Conservation (phyloP, 2,329 filamentous ascomycete species). For the Thelonectria olida region DNA sequence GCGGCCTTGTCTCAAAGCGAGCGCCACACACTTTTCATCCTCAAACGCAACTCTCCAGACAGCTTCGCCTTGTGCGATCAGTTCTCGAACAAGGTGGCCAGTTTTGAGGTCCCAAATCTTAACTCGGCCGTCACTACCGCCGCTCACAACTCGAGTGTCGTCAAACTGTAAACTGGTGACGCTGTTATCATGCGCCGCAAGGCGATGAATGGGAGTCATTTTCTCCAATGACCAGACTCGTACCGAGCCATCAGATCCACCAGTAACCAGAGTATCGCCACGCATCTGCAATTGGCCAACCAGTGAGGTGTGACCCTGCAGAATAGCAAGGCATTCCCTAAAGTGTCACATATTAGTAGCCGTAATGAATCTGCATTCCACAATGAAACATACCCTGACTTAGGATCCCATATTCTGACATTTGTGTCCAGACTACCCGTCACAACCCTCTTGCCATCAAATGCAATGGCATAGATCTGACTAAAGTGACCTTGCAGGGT, state of each 20-base stretch:
- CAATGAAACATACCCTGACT: slow-evolving; percentile 73
- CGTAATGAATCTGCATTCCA: neutral
- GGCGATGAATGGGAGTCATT: slow-evolving; percentile 90
- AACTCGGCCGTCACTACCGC: slow-evolving; percentile 95
- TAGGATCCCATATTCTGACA: slow-evolving; percentile 95
- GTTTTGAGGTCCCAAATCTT: slow-evolving; percentile 98
- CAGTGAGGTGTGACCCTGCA: slow-evolving; percentile 96
- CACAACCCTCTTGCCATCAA: slow-evolving; percentile 91
- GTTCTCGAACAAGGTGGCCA: slow-evolving; percentile 87
- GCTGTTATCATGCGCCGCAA: slow-evolving; percentile 97
- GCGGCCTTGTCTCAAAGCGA: slow-evolving; percentile 83
- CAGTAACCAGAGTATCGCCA: slow-evolving; percentile 92
- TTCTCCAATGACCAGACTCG: slow-evolving; percentile 94
- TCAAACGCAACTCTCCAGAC: slow-evolving; percentile 99
- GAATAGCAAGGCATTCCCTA: slow-evolving; percentile 83
- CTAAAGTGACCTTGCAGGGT: slow-evolving; percentile 95
- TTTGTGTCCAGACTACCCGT: slow-evolving; percentile 97
- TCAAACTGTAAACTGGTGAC: slow-evolving; percentile 98
- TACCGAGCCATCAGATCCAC: slow-evolving; percentile 94
- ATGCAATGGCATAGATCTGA: slow-evolving; percentile 98
- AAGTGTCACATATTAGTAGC: slow-evolving; percentile 44
- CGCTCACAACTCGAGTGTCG: slow-evolving; percentile 92
- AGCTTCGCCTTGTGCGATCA: slow-evolving; percentile 90
- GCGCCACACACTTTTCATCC: slow-evolving; percentile 96
- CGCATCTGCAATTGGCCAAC: slow-evolving; percentile 97